A percentile compares a stretch with the other conserved stretches of the same genome.
phyloP scores from a whole-genome alignment of 2,329 filamentous ascomycete species.

The Venturiaceae sp. region DNA sequence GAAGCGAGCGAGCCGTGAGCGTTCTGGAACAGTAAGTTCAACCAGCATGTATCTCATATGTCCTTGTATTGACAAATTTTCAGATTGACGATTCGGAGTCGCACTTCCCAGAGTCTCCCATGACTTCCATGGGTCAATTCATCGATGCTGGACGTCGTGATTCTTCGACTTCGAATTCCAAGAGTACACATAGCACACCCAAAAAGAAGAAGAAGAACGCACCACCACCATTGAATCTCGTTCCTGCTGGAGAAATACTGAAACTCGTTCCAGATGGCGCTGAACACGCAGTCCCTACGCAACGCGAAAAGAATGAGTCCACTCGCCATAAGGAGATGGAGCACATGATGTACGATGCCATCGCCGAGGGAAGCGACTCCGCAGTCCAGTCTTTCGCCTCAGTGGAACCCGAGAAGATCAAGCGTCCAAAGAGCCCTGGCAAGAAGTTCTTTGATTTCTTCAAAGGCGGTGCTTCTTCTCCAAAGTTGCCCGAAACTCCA shows the following conservation, averaged over 20 bases:
- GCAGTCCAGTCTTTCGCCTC: not conserved
- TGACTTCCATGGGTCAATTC: not conserved
- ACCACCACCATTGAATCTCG: not conserved
- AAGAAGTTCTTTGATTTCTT: conserved; percentile 6
- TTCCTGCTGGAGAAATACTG: not conserved
- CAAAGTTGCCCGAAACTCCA: not conserved
- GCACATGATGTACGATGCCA: not conserved
- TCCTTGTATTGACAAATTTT: too few relatives aligned
- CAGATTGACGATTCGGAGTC: not conserved
- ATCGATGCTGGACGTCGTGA: not conserved
- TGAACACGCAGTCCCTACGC: not conserved
- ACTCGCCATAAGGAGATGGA: not conserved
- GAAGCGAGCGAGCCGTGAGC: not conserved
- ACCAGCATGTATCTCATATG: too few relatives aligned
- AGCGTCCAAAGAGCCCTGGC: conserved; percentile 4
- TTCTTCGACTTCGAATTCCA: not conserved
- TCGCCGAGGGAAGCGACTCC: not conserved
- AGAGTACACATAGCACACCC: not conserved
- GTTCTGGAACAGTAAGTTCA: too few relatives aligned
- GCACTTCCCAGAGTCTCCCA: not conserved
- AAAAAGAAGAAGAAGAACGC: conserved; percentile 1
- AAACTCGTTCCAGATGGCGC: conserved; percentile 4
- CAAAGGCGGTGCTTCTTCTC: not conserved
- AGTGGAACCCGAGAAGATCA: not conserved
- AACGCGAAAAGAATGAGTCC: not conserved